A percentile compares a stretch with the other conserved stretches of the same genome.
Conservation (phyloP, 2,329 filamentous ascomycete species). For the Beauveria medogensis region DNA sequence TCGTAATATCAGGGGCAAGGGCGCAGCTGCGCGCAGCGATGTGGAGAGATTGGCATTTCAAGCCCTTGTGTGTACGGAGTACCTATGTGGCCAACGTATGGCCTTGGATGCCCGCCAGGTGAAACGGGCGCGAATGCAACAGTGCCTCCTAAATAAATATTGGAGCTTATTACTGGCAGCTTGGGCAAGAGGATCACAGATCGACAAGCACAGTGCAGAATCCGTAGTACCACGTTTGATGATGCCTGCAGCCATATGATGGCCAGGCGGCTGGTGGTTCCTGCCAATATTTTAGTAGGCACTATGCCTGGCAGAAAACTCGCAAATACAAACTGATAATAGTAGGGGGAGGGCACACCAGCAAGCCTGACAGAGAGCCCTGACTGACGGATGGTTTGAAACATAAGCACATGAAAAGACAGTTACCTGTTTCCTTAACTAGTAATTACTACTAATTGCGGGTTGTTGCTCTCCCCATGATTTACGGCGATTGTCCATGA, state of each 20-base stretch:
- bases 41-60: neutral
- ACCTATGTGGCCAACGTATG: neutral
- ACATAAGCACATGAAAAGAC: neutral
- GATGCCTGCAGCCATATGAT: neutral
- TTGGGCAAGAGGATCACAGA: constrained; percentile 3
- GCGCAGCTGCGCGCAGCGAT: too few species aligned
- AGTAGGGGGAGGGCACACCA: neutral
- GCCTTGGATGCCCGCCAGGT: neutral
- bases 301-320: neutral
- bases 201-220: constrained; percentile 4
- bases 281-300: neutral
- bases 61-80: neutral
- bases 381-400: neutral
- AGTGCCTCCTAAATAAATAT: neutral
- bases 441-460: too few species aligned
- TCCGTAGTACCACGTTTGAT: neutral
- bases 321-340: neutral
- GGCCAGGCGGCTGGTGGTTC: neutral
- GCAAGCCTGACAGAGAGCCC: neutral
- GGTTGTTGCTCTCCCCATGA: too few species aligned
- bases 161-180: neutral
- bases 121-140: neutral
- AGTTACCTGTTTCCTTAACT: too few species aligned
- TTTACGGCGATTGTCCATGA: neutral
- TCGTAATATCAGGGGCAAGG: neutral